These are phyloP conservation scores for Trametes villosa DNA, from an alignment of 768 basidiomycete genomes.

Conservation along the genomic window DNA sequence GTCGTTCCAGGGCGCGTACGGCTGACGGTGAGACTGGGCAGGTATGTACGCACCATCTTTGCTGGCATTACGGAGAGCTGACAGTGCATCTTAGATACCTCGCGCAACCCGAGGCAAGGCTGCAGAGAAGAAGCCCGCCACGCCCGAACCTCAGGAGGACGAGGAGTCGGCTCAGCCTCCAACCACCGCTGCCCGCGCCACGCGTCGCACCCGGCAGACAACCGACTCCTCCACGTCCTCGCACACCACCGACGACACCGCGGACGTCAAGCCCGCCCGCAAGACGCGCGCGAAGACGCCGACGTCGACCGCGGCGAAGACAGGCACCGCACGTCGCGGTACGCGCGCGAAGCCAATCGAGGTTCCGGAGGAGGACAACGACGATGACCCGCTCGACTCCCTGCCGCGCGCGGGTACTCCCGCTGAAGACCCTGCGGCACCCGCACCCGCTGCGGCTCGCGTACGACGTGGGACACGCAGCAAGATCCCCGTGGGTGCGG, in stretches of 20 bases:
- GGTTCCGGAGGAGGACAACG: conserved; percentile 13
- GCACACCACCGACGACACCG: conserved; percentile 24
- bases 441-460: conserved; percentile 20
- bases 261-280: conserved; percentile 22
- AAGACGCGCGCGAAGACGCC: conserved; percentile 26
- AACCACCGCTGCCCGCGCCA: conserved; percentile 13
- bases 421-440: conserved; percentile 15
- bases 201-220: conserved; percentile 32
- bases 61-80: background rate
- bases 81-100: background rate
- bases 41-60: background rate
- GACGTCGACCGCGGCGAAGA: conserved; percentile 7
- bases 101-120: conserved; percentile 7
- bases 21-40: conserved; percentile 28
- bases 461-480: conserved; percentile 27
- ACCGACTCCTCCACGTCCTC: conserved; percentile 16
- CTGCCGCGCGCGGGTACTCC: conserved; percentile 12
- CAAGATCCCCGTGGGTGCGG: conserved; percentile 25
- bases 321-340: conserved; percentile 1
- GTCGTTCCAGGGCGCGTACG: conserved; percentile 27
- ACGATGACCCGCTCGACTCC: conserved; percentile 28
- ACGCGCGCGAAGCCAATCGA: conserved; percentile 16
- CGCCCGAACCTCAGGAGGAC: conserved; percentile 9
- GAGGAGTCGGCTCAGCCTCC: conserved; percentile 16
- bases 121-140: background rate